Base-by-base conservation (phyloP, 371 early-diverging fungal genomes). In the Actinomortierella wolfii region DNA sequence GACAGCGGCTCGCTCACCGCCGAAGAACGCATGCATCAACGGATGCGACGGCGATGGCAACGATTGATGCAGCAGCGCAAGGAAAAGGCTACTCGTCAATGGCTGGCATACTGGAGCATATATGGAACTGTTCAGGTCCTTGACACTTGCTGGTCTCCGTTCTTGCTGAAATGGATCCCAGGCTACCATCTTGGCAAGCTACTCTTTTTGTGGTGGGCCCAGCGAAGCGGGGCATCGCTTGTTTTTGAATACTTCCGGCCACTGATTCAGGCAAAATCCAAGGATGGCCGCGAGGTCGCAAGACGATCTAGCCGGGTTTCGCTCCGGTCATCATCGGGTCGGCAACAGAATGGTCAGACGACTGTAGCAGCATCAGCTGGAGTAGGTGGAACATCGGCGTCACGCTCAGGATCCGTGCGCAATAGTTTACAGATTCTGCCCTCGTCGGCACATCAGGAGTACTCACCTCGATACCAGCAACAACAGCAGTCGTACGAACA, bases 21-120 rank as follows among this genome's bases (percentile, higher is more conserved):
- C 2, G 73, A 73, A 29, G 73, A 73, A 23, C 61, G 56, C 40
- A 62, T 66, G 56, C 61, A 55, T 42, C 66, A 66, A n/a, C 48
- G 73, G 41, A 73, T 73, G 73, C 66, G 73, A 42, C 66, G 67
- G 9, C 61, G 62, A 26, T 73, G 73, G 73, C 53, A 58, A n/a
- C 26, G 54, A n/a, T 73, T 73, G n/a, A 66, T 67, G 14, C 66
- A 59, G 23, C 55, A 58, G 6, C 59, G 63, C n/a, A 73, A 73
- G 51, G 73, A 73, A 6, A 73, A 66, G 63, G 66, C 73, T 0
- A 73, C 73, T 0, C 59, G 73, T n/a, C 73, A 73, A 47, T 73
- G 73, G 73, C 51, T 73, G 1, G 73, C 73, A 15, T 73, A 73
- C 59, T 73, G 73, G 73, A 73, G 73, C 41, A 73, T 73, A 49